Evolutionary conservation across 1,139 yeast genomes (phyloP).

Genomic region (Tardiomyces blankii): DNA sequence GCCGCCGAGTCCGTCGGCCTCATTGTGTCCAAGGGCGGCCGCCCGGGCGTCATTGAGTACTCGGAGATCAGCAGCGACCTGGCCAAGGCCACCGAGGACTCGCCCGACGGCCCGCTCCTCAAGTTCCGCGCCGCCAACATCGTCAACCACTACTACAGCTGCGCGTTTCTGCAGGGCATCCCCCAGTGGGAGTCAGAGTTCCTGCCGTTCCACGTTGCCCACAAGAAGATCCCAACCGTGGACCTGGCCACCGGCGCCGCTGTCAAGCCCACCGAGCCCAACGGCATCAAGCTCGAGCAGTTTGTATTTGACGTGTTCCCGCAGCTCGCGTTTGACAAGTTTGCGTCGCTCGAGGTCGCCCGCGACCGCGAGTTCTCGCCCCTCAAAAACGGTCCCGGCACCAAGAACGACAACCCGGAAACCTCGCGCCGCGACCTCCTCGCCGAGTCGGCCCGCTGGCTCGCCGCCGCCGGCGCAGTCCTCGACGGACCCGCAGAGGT

Average conservation of each 20-base stretch:
- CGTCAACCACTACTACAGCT: slow-evolving; percentile 92
- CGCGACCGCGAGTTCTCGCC: slow-evolving; percentile 86
- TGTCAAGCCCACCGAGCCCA: slow-evolving; percentile 57
- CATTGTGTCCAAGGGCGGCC: slow-evolving; percentile 53
- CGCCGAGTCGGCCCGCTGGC: slow-evolving; percentile 68
- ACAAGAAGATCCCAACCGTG: slow-evolving; percentile 68
- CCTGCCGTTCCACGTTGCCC: slow-evolving; percentile 89
- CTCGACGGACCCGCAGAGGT: slow-evolving; percentile 63
- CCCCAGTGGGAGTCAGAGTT: slow-evolving; percentile 59
- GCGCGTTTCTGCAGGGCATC: slow-evolving; percentile 49
- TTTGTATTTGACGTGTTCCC: slow-evolving; percentile 96
- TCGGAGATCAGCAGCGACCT: slow-evolving; percentile 75
- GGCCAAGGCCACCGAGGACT: slow-evolving; percentile 49
- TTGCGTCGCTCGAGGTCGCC: slow-evolving; percentile 89
- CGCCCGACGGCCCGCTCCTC: slow-evolving; percentile 39
- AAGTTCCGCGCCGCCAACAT: slow-evolving; percentile 90
- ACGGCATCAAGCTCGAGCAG: slow-evolving; percentile 92
- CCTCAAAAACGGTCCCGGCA: slow-evolving; percentile 80
- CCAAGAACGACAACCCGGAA: slow-evolving; percentile 73
- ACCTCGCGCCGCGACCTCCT: slow-evolving; percentile 64
- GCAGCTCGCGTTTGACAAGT: slow-evolving; percentile 54
- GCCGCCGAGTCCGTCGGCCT: slow-evolving; percentile 87
- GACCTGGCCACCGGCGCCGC: slow-evolving; percentile 37
- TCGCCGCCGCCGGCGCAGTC: slow-evolving; percentile 53
- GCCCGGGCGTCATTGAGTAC: slow-evolving; percentile 91